phyloP scores from a whole-genome alignment of 805 yeast genomes.

The Kregervanrija fluxuum region DNA sequence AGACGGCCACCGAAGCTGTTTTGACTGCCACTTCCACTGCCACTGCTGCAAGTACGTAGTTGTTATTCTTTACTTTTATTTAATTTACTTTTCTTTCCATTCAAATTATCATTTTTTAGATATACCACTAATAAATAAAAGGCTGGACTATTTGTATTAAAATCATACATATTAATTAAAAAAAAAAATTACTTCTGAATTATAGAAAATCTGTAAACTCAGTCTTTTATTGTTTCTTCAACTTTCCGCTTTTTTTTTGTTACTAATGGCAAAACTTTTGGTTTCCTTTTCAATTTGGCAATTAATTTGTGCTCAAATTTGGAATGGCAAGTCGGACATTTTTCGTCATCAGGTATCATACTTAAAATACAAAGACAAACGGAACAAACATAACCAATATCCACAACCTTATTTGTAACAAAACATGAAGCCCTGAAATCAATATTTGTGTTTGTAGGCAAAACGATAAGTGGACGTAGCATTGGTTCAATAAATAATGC shows the following conservation, averaged over 20 bases:
- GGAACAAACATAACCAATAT: conserved; percentile 90
- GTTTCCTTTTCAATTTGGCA: conserved; percentile 49
- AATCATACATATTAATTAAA: neutral
- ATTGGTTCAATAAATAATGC: conserved; percentile 86
- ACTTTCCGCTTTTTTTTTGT: conserved; percentile 19
- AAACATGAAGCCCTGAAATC: conserved; percentile 95
- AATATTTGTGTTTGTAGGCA: conserved; percentile 79
- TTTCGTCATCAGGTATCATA: conserved; percentile 53
- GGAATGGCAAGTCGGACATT: conserved; percentile 85
- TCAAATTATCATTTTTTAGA: no score
- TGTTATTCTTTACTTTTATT: no score
- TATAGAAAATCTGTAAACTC: neutral
- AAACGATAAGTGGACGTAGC: conserved; percentile 62
- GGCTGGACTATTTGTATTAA: neutral
- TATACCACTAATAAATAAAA: no score
- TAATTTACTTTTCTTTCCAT: no score
- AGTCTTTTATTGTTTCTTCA: neutral
- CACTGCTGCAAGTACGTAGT: conserved; percentile 1
- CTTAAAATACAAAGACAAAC: conserved; percentile 85
- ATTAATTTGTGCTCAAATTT: conserved; percentile 61
- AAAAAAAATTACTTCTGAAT: neutral
- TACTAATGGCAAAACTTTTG: conserved; percentile 31
- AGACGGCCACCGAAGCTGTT: conserved; percentile 9
- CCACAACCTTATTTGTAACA: conserved; percentile 82
- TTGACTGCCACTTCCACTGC: conserved; percentile 4